Evolutionary conservation across 306 rosid species (phyloP), one percentile per base, ranked within the genome.

Genomic region (Oemleria cerasiformis): DNA sequence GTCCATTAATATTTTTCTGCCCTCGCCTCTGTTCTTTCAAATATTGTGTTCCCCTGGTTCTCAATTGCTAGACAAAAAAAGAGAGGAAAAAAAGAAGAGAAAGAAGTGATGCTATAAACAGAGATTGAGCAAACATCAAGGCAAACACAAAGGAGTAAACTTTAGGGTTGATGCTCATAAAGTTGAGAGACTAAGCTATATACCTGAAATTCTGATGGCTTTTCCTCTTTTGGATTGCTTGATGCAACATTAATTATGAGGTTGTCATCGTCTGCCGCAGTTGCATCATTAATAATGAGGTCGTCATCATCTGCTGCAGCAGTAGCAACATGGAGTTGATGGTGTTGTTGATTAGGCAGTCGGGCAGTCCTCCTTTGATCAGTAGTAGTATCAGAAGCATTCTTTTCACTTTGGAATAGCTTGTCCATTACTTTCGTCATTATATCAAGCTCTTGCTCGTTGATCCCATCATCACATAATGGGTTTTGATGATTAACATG

Each of bases 401-500:
- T 58, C 11, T 81, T 82, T 71, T 84, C 83, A 65, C 72, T 86
- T 75, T 80, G 83, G 23, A 93, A 51, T 73, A 93, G 81, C 81
- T 75, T 87, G 73, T 65, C 85, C 92, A 93, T 83, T 53, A 93
- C 97, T 34, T 83, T 74, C 66, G 83, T 87, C 97, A 93, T 93
- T 63, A 88, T 75, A 51, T 67, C 68, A 62, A 91, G 76, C 83
- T 93, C 98, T 63, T 87, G 87, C 67, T 79, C 79, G 73, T 80
- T 80, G 58, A 91, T 84, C 51, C 82, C 96, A 54, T 54, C 49
- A 10, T 47, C 58, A 36, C 9, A 39, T 39, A 36, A 19, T n/a
- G 30, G 44, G 6, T 65, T 25, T 67, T 9, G 71, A 15, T 68
- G 62, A 39, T 1, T 9, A 39, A 38, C 8, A 15, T 16, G 5